These are phyloP conservation scores for Fusarium chuoi DNA, from an alignment of 2,329 filamentous ascomycete genomes.

Conservation along the genomic window DNA sequence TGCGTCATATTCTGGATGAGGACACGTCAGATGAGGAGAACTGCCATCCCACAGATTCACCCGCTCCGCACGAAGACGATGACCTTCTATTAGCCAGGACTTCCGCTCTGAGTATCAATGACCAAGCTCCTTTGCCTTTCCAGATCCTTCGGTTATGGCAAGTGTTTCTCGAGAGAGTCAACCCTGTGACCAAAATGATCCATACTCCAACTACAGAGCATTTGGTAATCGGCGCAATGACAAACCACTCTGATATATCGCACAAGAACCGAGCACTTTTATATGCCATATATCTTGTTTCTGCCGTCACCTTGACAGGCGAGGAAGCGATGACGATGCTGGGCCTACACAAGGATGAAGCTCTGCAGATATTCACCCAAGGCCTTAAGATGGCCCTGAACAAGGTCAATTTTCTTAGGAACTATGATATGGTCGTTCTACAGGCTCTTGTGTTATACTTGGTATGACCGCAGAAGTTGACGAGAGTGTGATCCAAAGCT, in stretches of 20 bases:
- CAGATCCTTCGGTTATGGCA: slow-evolving; percentile 10
- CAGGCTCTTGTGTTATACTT: slow-evolving; percentile 2
- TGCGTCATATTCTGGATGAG: slow-evolving; percentile 15
- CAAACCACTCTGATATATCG: background rate
- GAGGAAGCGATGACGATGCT: background rate
- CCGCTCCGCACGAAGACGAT: background rate
- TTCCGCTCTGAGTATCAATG: background rate
- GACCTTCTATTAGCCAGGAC: background rate
- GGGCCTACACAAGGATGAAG: background rate
- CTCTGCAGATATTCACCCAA: background rate
- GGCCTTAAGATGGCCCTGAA: slow-evolving; percentile 2
- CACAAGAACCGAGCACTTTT: background rate
- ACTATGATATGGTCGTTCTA: background rate
- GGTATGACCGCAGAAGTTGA: background rate
- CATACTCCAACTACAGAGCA: slow-evolving; percentile 12
- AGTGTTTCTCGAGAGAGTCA: slow-evolving; percentile 11
- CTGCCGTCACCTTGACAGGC: background rate
- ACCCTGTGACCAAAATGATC: slow-evolving; percentile 1
- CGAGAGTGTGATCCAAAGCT: rapidly evolving
- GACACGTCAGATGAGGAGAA: slow-evolving; percentile 17
- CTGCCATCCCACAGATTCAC: background rate
- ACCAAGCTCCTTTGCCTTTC: background rate
- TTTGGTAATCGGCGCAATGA: slow-evolving; percentile 1
- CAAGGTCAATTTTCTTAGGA: slow-evolving; percentile 4
- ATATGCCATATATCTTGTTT: background rate